Evolutionary conservation across 2,329 filamentous ascomycete species (phyloP), one percentile per base, ranked within the genome.

Genomic region (Aspergillus sclerotialis): DNA sequence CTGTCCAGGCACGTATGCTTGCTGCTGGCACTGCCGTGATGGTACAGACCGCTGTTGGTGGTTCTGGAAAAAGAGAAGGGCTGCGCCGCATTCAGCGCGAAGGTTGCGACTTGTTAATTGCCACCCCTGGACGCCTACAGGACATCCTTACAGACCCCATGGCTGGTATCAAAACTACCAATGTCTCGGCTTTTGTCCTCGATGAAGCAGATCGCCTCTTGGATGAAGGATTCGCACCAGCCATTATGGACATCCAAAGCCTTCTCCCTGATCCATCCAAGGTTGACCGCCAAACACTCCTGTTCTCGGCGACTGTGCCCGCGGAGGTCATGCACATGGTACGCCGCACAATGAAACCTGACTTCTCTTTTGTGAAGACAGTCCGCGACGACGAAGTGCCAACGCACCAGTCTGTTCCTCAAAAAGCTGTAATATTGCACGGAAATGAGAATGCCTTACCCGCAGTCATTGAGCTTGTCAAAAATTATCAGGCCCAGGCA

Each of bases 251-350:
- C 2, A 85, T 90, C 36, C 64, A 78, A 36, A 39, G 55, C 0
- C 53, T 64, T 28, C 72, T 95, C 7, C 90, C 90, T 3, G 64
- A 73, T 30, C 72, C 74, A 5, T 49, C 58, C 0, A 61, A 79
- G 33, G 76, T 81, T 40, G 72, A 82, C 35, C 80, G 90, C 32
- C 92, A 98, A 61, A 95, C 89, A 5, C 78, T 98, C 51, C 81
- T 98, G 62, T 95, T 94, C 61, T 96, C 90, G 10, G 92, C 92
- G 28, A 98, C 92, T 8, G 84, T 98, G 19, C 87, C 90, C 29
- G 73, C 75, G 39, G 78, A 88, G 43, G 90, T 98, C 28, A 80
- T 94, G 46, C 65, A 74, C 28, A 75, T 96, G 31, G 90, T 93
- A 26, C 76, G 81, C 39, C 64, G 68, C 46, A 87, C 86, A 46